Evolutionary conservation across 768 basidiomycete species (phyloP).

Genomic region (Serendipita sp.): DNA sequence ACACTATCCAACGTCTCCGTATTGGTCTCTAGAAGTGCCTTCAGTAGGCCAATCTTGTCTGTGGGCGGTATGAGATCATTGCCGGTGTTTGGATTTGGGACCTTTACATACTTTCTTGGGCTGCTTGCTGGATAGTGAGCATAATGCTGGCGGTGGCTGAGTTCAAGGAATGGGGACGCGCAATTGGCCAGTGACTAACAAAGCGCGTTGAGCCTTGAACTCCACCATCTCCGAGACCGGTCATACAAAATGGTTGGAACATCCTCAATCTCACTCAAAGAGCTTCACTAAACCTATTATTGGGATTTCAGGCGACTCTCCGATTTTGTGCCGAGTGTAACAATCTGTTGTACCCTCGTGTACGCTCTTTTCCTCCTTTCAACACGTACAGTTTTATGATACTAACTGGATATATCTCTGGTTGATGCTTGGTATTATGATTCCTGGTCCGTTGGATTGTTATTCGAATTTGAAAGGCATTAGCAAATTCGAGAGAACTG

Average conservation of each 20-base stretch:
- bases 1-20: neutral
- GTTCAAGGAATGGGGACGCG: neutral
- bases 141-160: neutral
- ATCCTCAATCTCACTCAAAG: neutral
- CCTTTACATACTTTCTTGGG: neutral
- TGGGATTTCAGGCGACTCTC: constrained; percentile 39
- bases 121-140: neutral
- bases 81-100: neutral
- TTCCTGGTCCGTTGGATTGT: neutral
- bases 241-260: neutral
- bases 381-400: too few species aligned
- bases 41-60: neutral
- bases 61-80: neutral
- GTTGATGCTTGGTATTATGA: too few species aligned
- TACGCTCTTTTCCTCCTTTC: constrained; percentile 10
- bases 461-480: constrained; percentile 37
- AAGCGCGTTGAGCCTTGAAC: neutral
- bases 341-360: constrained; percentile 71
- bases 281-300: neutral
- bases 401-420: too few species aligned
- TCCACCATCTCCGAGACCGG: neutral
- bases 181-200: neutral
- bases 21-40: neutral
- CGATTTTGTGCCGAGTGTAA: constrained; percentile 92
- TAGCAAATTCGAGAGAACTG: constrained; percentile 68